Base-by-base conservation (phyloP, 306 rosid species). In the Begonia masoniana region DNA sequence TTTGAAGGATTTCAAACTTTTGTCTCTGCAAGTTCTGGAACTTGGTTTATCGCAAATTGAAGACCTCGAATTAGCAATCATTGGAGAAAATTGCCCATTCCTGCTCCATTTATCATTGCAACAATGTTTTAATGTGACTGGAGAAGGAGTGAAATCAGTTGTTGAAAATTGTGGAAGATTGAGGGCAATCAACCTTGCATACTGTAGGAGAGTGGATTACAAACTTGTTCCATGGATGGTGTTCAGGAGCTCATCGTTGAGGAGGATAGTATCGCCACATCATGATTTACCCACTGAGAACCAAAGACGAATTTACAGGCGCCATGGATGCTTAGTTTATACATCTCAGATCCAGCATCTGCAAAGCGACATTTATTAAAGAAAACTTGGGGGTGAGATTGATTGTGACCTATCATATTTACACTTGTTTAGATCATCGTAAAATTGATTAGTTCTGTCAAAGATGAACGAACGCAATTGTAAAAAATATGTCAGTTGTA, bases 141-240 rank as follows among this genome's bases (percentile, higher is more conserved):
- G 45, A 6, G 68, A 73, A 17, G 95, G 97, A 43, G 78, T 74
- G 67, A 74, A 58, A 68, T 67, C 69, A 49, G 78, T 85, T 41
- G 75, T 76, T 19, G 43, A 50, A 62, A 72, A 69, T 21, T 89
- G 94, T 74, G 67, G 24, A 53, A 17, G 42, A 52, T 47, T 89
- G 71, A 76, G 74, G 74, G 80, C 71, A 76, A 71, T 89, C 56
- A 74, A 76, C 68, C 70, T 89, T 58, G 60, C 47, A 68, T 46
- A 48, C n/a, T 81, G 89, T 60, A 3, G 48, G 15, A 55, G 56
- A 10, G 70, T 82, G 62, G 26, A 16, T 60, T 52, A 47, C 43
- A 71, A 68, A 62, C 53, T 77, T 58, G 58, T 79, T 64, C 61
- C 71, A 47, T 62, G 72, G 78, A 24, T 78, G 76, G 77, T 54